Base-by-base conservation (phyloP, 371 early-diverging fungal genomes). In the Cokeromyces recurvatus region DNA sequence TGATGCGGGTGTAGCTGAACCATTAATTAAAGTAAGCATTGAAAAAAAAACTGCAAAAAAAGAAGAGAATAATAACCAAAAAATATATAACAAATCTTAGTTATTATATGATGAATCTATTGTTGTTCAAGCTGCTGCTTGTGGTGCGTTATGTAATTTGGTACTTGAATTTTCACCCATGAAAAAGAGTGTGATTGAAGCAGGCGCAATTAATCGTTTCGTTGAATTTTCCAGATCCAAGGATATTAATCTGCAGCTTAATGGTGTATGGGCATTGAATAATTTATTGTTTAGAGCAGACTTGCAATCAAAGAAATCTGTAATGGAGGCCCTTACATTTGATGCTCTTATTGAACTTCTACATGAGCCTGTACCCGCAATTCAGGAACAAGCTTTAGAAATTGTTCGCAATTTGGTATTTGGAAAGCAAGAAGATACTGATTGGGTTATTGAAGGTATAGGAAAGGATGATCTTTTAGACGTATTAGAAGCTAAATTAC, bases 111-210 rank as follows among this genome's bases (percentile, higher is more conserved):
- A 92, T 64, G 70, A 73, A 21, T 76, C 78, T 19, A 53, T 64
- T 6, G 72, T 79, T 4, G 89, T 92, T 0, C 84, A 85, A 44
- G 79, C 79, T 24, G 79, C 81, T 15, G 92, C 92, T 2, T 84
- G 81, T 25, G 91, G 90, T 2, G 86, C 90, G 0, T 54, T 94
- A 10, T 91, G 94, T 64, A 94, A 94, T 50, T 72, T 94, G 34
- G 89, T 90, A 1, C 65, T 94, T 14, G 91, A 91, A 38, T 90
- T 94, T 47, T 86, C 87, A 9, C 92, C 94, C 0, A 90, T 94
- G 89, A 91, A 89, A 51, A 81, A 82, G 70, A 76, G 71, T 12
- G 81, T 91, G 8, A 67, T 92, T 50, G 90, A 91, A 38, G 77
- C 76, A 17, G 90, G 90, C 3, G 89, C 87, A 1, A 80, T 94